Conservation (phyloP, 2,329 filamentous ascomycete species). For the Botrytis galanthina region DNA sequence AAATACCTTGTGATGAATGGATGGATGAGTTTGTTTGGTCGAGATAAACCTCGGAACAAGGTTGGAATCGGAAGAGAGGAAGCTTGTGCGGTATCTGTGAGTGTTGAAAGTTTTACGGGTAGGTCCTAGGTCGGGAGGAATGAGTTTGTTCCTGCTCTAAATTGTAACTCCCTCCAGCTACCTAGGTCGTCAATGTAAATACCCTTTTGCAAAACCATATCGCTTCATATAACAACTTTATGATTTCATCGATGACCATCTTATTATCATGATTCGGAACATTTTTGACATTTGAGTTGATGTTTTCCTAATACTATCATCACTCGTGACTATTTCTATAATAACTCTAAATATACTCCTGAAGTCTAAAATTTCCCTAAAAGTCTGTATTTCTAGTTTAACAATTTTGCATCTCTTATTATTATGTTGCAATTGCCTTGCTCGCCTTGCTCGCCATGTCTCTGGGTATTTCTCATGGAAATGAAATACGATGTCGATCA, state of each 20-base stretch:
- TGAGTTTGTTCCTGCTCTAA: conserved; percentile 2
- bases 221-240: background rate
- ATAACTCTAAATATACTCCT: background rate
- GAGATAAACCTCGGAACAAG: background rate
- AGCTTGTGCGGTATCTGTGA: background rate
- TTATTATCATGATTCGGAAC: background rate
- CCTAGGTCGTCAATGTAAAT: background rate
- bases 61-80: background rate
- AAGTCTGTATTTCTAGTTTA: background rate
- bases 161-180: background rate
- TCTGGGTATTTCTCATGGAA: background rate
- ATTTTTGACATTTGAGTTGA: background rate
- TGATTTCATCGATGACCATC: background rate
- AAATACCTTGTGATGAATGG: background rate
- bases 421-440: background rate
- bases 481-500: conserved; percentile 8
- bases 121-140: background rate
- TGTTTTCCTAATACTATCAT: background rate
- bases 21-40: background rate
- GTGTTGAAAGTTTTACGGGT: background rate
- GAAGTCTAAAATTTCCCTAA: background rate
- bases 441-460: background rate
- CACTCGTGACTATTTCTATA: background rate
- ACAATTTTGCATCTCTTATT: background rate
- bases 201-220: background rate